Conservation (phyloP, 2,329 filamentous ascomycete species). For the Microcyclosporella mali region DNA sequence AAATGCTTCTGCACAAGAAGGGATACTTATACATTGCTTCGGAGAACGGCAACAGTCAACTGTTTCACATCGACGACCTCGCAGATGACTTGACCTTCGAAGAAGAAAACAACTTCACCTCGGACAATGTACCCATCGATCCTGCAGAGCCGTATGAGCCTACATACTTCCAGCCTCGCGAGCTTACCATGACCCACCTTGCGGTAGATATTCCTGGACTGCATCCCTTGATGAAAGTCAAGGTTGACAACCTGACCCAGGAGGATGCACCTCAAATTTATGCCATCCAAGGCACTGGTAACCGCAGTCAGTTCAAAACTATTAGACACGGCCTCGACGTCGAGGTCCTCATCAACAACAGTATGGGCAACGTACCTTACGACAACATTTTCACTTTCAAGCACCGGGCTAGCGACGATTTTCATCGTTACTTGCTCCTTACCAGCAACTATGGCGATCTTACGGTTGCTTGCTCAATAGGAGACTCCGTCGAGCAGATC, state of each 20-base stretch:
- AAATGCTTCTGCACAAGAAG: slow-evolving; percentile 86
- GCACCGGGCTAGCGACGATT: slow-evolving; percentile 71
- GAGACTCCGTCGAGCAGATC: slow-evolving; percentile 93
- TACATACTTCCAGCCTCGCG: slow-evolving; percentile 77
- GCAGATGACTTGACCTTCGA: slow-evolving; percentile 86
- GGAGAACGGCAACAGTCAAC: slow-evolving; percentile 86
- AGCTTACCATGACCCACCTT: slow-evolving; percentile 62
- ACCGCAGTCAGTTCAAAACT: slow-evolving; percentile 82
- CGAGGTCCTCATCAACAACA: slow-evolving; percentile 52
- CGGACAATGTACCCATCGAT: slow-evolving; percentile 62
- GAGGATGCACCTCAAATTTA: slow-evolving; percentile 98
- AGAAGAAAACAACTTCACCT: slow-evolving; percentile 48
- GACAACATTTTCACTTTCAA: slow-evolving; percentile 84
- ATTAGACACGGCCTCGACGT: slow-evolving; percentile 91
- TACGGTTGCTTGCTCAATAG: slow-evolving; percentile 88
- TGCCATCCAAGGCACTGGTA: slow-evolving; percentile 80
- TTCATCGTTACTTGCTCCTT: slow-evolving; percentile 91
- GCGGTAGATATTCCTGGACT: slow-evolving; percentile 55
- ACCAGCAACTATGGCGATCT: slow-evolving; percentile 42
- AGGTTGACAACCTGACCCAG: slow-evolving; percentile 80
- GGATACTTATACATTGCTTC: slow-evolving; percentile 90
- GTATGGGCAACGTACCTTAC: slow-evolving; percentile 27
- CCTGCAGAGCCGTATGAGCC: slow-evolving; percentile 65
- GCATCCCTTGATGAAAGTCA: slow-evolving; percentile 86
- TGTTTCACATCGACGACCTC: slow-evolving; percentile 96